A percentile compares a stretch with the other conserved stretches of the same genome.
These are phyloP conservation scores for Penicillium desertorum DNA, from an alignment of 495 filamentous ascomycete genomes.

Conservation along the genomic window DNA sequence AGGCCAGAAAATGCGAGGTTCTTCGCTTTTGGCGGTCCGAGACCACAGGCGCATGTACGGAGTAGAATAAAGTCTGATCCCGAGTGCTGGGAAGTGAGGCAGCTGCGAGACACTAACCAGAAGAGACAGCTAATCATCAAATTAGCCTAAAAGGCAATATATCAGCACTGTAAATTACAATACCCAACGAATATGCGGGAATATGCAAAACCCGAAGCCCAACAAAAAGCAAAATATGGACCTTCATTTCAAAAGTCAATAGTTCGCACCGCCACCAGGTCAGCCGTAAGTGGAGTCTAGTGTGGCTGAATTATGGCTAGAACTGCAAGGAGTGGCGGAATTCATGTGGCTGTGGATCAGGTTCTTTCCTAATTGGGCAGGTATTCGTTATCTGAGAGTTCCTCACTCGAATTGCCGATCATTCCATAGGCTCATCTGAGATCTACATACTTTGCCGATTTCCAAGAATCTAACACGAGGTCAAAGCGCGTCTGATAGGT, in stretches of 20 bases:
- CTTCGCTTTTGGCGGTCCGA: neutral
- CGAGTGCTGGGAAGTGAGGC: neutral
- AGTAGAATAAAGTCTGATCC: neutral
- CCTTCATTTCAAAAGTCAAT: conserved; percentile 13
- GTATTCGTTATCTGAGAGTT: neutral
- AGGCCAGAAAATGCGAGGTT: neutral
- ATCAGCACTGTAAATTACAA: neutral
- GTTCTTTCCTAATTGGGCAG: conserved; percentile 18
- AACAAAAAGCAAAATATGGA: conserved; percentile 16
- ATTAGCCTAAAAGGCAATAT: neutral
- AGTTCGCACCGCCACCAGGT: conserved; percentile 24
- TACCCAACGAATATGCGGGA: neutral
- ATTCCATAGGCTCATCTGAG: neutral
- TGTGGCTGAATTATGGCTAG: conserved; percentile 17
- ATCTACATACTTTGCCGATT: neutral
- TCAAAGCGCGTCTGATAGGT: conserved; percentile 15
- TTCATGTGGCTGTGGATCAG: conserved; percentile 26
- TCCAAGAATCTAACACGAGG: neutral
- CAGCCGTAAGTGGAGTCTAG: conserved; percentile 16
- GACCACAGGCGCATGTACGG: neutral
- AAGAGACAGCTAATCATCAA: neutral
- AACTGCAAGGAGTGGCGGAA: conserved; percentile 30
- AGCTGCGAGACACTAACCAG: neutral
- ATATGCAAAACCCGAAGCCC: conserved; percentile 1
- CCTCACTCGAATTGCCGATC: neutral